Evolutionary conservation across 2,329 filamentous ascomycete species (phyloP).

Genomic region (Aspergillus awamori): DNA sequence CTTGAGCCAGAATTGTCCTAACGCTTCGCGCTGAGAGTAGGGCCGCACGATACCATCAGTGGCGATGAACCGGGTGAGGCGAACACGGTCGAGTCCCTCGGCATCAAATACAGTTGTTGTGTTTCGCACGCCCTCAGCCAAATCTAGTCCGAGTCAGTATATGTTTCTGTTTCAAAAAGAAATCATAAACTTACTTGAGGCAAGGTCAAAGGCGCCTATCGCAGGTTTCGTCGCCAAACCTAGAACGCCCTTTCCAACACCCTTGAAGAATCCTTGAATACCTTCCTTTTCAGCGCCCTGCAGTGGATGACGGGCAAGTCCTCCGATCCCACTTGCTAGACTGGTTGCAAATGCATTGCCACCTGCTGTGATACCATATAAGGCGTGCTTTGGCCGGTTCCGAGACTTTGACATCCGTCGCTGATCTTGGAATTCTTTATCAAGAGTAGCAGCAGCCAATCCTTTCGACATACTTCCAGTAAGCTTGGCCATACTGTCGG

Average conservation of each 20-base stretch:
- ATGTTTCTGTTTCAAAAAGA: neutral
- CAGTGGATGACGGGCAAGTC: slow-evolving; percentile 87
- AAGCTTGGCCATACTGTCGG: slow-evolving; percentile 95
- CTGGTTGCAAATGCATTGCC: slow-evolving; percentile 94
- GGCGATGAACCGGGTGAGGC: slow-evolving; percentile 89
- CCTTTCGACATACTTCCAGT: slow-evolving; percentile 97
- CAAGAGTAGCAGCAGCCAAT: slow-evolving; percentile 88
- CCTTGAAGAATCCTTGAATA: slow-evolving; percentile 92
- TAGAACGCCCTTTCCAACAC: slow-evolving; percentile 90
- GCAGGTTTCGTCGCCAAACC: slow-evolving; percentile 96
- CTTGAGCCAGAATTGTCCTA: slow-evolving; percentile 98
- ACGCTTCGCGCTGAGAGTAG: slow-evolving; percentile 90
- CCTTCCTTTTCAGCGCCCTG: slow-evolving; percentile 97
- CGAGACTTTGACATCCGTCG: slow-evolving; percentile 89
- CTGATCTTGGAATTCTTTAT: slow-evolving; percentile 98
- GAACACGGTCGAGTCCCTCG: slow-evolving; percentile 89
- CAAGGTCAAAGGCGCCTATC: slow-evolving; percentile 94
- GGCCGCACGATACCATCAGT: slow-evolving; percentile 91
- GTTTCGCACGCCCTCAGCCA: slow-evolving; percentile 96
- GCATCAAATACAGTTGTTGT: slow-evolving; percentile 98
- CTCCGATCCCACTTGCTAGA: slow-evolving; percentile 89
- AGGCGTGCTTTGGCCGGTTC: slow-evolving; percentile 93
- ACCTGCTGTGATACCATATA: slow-evolving; percentile 93
- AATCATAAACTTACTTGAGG: slow-evolving; percentile 63
- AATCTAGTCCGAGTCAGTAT: slow-evolving; percentile 51